Percentiles rank a stretch among this genome's conserved stretches.
phyloP scores from a whole-genome alignment of 192 early-diverging fungal species.

The Backusella westeae region DNA sequence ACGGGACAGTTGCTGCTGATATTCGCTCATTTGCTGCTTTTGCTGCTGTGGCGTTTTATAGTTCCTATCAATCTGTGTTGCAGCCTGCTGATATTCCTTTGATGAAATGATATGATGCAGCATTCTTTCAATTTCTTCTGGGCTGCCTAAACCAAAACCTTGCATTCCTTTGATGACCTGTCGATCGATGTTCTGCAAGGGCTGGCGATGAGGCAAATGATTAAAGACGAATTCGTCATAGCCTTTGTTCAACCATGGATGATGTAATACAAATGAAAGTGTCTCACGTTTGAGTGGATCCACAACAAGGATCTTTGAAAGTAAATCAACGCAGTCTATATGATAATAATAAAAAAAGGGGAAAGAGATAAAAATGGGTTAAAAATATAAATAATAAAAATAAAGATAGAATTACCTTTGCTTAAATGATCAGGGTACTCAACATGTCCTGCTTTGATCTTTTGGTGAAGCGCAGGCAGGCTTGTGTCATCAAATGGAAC shows the following conservation, averaged over 20 bases:
- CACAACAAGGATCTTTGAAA: constrained; percentile 70
- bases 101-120: constrained; percentile 48
- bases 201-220: constrained; percentile 59
- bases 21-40: background rate
- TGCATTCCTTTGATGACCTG: constrained; percentile 63
- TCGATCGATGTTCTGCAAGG: constrained; percentile 51
- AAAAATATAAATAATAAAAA: background rate
- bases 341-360: background rate
- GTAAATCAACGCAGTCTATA: constrained; percentile 58
- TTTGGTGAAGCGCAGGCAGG: constrained; percentile 77
- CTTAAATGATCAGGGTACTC: constrained; percentile 74
- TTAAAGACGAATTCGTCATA: constrained; percentile 57
- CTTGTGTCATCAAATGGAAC: constrained; percentile 85
- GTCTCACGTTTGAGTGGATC: constrained; percentile 66
- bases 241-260: constrained; percentile 80
- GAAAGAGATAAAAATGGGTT: background rate
- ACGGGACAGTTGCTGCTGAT: background rate
- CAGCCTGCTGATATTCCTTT: constrained; percentile 45
- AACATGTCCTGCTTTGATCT: constrained; percentile 77
- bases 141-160: constrained; percentile 73
- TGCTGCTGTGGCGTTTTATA: background rate
- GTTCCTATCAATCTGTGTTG: constrained; percentile 11
- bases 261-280: constrained; percentile 65
- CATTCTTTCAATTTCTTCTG: constrained; percentile 50
- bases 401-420: constrained; percentile 36